phyloP scores from a whole-genome alignment of 129 eudicot genomes.

The Cynara cardunculus region DNA sequence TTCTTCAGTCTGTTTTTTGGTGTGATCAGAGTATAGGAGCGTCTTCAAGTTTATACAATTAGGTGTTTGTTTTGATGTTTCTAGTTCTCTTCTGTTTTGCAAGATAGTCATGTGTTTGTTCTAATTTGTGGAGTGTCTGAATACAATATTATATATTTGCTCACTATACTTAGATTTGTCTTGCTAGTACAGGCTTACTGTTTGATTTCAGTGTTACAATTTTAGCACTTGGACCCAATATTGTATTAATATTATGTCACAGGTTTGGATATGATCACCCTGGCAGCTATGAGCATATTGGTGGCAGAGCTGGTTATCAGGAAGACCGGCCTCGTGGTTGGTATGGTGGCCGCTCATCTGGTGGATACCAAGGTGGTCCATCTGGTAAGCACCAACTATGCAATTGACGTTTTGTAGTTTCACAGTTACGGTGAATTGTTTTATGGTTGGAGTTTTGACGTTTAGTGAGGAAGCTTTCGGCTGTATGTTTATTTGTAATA shows the following conservation, averaged over 20 bases:
- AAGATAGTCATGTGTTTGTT: not conserved
- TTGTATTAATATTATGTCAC: not conserved
- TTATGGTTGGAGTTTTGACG: not conserved
- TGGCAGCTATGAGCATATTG: conserved; percentile 59
- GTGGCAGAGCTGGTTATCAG: conserved; percentile 50
- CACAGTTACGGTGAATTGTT: not conserved
- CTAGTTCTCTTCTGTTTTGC: not conserved
- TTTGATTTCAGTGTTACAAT: not conserved
- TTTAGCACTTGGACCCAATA: not conserved
- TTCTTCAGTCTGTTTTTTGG: not conserved
- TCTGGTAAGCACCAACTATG: conserved; percentile 28
- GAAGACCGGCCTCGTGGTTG: conserved; percentile 71
- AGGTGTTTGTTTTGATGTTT: not conserved
- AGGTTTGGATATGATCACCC: conserved; percentile 62
- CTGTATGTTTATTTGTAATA: not conserved
- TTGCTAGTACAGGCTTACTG: not conserved
- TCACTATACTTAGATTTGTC: not conserved
- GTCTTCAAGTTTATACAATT: not conserved
- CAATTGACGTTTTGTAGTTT: conserved; percentile 11
- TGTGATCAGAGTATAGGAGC: not conserved
- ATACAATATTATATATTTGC: not conserved
- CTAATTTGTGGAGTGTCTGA: not conserved
- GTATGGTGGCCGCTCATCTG: conserved; percentile 44
- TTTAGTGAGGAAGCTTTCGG: not conserved
- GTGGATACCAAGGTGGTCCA: conserved; percentile 54